Conservation (phyloP, 2,329 filamentous ascomycete genomes). For the Epichloe bromicola region DNA sequence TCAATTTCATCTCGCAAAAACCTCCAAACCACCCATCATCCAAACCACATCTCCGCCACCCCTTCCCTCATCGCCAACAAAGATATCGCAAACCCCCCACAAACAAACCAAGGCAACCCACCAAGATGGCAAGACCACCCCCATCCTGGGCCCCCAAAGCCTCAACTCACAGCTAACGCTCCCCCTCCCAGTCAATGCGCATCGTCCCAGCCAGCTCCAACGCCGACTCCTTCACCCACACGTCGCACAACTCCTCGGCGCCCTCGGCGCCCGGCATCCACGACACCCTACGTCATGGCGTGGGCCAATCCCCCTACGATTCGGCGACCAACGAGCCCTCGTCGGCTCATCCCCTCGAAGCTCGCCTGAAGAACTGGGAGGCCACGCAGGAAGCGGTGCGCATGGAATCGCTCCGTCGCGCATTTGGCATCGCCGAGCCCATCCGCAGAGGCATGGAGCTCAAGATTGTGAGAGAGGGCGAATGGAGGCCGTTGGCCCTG, state of each 20-base stretch:
- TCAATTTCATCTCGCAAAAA: neutral
- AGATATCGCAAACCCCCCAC: neutral
- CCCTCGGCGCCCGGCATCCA: constrained; percentile 88
- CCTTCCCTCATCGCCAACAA: neutral
- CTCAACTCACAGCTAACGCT: constrained; percentile 8
- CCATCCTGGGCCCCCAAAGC: neutral
- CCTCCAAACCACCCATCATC: constrained; percentile 5
- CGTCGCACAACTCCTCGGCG: constrained; percentile 50
- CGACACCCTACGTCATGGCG: constrained; percentile 80
- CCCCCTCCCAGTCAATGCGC: constrained; percentile 59
- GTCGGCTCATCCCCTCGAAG: constrained; percentile 73
- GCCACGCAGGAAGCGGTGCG: constrained; percentile 76
- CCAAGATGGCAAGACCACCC: constrained; percentile 35
- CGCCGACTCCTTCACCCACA: constrained; percentile 52
- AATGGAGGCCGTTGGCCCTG: constrained; percentile 65
- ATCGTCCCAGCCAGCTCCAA: constrained; percentile 64
- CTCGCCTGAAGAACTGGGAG: constrained; percentile 81
- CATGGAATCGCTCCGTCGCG: constrained; percentile 75
- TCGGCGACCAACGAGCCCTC: constrained; percentile 35
- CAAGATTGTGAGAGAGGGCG: constrained; percentile 67
- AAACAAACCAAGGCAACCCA: neutral
- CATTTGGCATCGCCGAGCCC: constrained; percentile 87
- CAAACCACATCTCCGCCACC: neutral
- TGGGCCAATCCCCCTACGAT: constrained; percentile 48
- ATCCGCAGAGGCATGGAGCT: constrained; percentile 90